A percentile compares a stretch with the other conserved stretches of the same genome.
phyloP scores from a whole-genome alignment of 177 flowering plant species.

The Tripterygium wilfordii region DNA sequence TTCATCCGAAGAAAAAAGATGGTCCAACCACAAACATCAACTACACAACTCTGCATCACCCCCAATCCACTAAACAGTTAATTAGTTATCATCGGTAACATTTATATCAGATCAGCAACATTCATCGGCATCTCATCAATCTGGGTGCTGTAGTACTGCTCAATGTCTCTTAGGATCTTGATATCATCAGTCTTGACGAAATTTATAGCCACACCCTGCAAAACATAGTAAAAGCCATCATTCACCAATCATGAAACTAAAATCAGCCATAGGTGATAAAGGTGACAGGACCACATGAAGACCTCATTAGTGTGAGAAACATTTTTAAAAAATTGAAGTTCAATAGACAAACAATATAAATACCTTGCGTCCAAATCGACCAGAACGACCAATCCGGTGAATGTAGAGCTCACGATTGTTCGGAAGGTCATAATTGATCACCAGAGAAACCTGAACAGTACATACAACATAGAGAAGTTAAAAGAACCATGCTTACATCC shows the following conservation, averaged over 20 bases:
- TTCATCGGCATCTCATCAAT: slow-evolving; percentile 99
- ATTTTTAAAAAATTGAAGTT: no score
- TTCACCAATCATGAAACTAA: no score
- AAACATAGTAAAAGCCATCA: background rate
- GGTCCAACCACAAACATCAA: no score
- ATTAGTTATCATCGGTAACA: background rate
- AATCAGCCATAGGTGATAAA: no score
- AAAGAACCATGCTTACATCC: background rate
- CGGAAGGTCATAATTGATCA: slow-evolving; percentile 94
- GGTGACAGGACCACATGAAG: background rate
- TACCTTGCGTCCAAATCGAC: slow-evolving; percentile 99
- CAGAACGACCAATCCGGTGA: slow-evolving; percentile 97
- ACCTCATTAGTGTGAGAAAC: background rate
- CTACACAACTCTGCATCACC: no score
- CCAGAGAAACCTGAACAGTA: slow-evolving; percentile 89
- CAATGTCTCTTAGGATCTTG: slow-evolving; percentile 89
- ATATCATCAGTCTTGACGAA: slow-evolving; percentile 91
- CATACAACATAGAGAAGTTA: background rate
- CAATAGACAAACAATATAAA: no score
- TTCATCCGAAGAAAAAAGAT: no score
- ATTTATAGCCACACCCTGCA: slow-evolving; percentile 97
- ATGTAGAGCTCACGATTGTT: slow-evolving; percentile 97
- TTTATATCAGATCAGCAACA: slow-evolving; percentile 84
- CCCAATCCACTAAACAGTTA: no score
- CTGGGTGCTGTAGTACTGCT: slow-evolving; percentile 97